These are phyloP conservation scores for Sclerotinia nivalis DNA, from an alignment of 2,329 filamentous ascomycete genomes.

Conservation along the genomic window DNA sequence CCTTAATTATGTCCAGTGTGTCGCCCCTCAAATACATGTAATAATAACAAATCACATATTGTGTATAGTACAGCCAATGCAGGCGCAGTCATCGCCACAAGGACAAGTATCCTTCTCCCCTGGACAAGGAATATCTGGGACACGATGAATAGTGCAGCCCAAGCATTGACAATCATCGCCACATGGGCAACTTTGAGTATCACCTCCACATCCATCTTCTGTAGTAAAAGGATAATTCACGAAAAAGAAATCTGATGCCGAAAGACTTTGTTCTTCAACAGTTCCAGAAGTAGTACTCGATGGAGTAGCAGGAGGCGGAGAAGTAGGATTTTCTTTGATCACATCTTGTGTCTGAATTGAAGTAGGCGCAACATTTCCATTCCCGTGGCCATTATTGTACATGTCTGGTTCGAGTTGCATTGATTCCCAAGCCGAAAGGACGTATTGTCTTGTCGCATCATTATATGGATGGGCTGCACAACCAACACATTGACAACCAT, in stretches of 20 bases:
- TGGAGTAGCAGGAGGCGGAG: slow-evolving; percentile 37
- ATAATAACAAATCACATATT: slow-evolving; percentile 18
- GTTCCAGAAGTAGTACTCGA: slow-evolving; percentile 36
- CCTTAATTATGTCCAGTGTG: background rate
- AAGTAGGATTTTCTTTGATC: slow-evolving; percentile 27
- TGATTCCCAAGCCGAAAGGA: slow-evolving; percentile 49
- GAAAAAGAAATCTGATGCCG: slow-evolving; percentile 58
- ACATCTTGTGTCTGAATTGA: background rate
- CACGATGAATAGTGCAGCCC: slow-evolving; percentile 56
- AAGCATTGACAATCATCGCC: slow-evolving; percentile 61
- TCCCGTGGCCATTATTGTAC: slow-evolving; percentile 27
- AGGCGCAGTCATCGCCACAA: slow-evolving; percentile 60
- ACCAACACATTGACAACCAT: slow-evolving; percentile 65
- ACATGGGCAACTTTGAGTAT: slow-evolving; percentile 55
- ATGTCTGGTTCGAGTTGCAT: slow-evolving; percentile 34
- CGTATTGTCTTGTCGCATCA: slow-evolving; percentile 57
- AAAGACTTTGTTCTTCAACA: slow-evolving; percentile 51
- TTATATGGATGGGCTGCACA: slow-evolving; percentile 70
- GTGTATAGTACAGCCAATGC: slow-evolving; percentile 58
- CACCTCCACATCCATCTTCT: slow-evolving; percentile 50
- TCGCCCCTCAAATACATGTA: background rate
- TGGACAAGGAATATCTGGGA: slow-evolving; percentile 33
- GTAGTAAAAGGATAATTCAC: slow-evolving; percentile 54
- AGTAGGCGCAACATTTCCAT: slow-evolving; percentile 21
- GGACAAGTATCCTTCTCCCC: slow-evolving; percentile 54